Base-by-base conservation (phyloP, 1,284 basidiomycete species). In the Naganishia albida region DNA sequence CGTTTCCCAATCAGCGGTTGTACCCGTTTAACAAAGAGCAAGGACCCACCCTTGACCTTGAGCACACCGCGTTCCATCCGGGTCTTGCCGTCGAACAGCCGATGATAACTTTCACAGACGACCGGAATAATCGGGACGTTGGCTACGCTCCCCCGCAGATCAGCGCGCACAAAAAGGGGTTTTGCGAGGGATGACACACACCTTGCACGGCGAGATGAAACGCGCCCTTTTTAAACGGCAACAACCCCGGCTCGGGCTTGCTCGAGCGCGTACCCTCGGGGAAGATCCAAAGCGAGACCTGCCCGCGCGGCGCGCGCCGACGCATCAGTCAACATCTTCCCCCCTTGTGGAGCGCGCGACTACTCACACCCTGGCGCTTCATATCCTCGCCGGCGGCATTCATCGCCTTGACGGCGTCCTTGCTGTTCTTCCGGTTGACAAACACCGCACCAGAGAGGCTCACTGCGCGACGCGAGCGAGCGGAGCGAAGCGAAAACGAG, bases 181-280 rank as follows among this genome's bases (percentile, higher is more conserved):
- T 26, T n/a, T 6, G n/a, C 49, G 49, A 12, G 10, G 15, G 7
- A 16, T 40, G 6, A 23, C 25, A 88, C 88, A 7, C 88, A 65
- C 63, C 88, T 79, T 96, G 88, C 16, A 98, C 83, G 15, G 96
- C 95, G 42, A 98, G 84, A 75, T 99, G 93, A 84, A 99, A 99
- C 0, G 93, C 94, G 44, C 96, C 96, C 80, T 97, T 99, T 82
- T 99, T 99, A 82, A 99, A 90, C 0, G 92, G 89, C 2, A 93
- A 83, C 74, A 97, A 79, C 39, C 84, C 83, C 8, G 87, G 84
- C 50, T 83, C 81, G 69, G 86, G 81, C n/a, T 83, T 83, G 64
- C 84, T 84, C 26, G 89, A 87, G 26, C 96, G 86, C 2, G 93
- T 97, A 40, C 93, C 93, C 79, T 96, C 93, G 1, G 93, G 91